These are phyloP conservation scores for Candida pini DNA, from an alignment of 805 yeast species.

Conservation along the genomic window DNA sequence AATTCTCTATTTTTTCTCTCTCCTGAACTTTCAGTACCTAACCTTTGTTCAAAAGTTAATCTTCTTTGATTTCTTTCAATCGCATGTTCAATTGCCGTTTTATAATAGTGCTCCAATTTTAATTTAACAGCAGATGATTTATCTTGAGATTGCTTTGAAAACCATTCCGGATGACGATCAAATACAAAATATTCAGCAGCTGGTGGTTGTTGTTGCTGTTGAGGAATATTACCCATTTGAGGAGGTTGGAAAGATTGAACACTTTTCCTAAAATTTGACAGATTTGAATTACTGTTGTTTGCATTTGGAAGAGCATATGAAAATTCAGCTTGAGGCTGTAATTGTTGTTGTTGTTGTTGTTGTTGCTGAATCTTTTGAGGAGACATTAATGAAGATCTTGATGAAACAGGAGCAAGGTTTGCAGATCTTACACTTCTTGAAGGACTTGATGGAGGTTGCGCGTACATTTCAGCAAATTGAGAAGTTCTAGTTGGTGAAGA, in stretches of 20 bases:
- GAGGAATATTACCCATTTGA: constrained; percentile 1
- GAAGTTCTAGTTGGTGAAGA: constrained; percentile 23
- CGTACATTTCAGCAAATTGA: constrained; percentile 14
- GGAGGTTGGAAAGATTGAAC: constrained; percentile 8
- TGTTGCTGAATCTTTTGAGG: constrained; percentile 18
- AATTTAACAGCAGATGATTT: constrained; percentile 79
- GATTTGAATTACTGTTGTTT: constrained; percentile 27
- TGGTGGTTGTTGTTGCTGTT: constrained; percentile 5
- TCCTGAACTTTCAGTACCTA: constrained; percentile 68
- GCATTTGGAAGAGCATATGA: constrained; percentile 18
- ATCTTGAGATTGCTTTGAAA: constrained; percentile 73
- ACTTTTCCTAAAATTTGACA: constrained; percentile 11
- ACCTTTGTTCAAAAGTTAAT: constrained; percentile 70
- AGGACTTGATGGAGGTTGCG: constrained; percentile 31
- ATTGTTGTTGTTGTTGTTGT: too few relatives aligned
- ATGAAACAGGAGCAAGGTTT: constrained; percentile 26
- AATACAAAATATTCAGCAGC: constrained; percentile 55
- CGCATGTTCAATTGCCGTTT: constrained; percentile 82
- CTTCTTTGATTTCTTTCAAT: constrained; percentile 94
- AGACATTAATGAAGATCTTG: constrained; percentile 24
- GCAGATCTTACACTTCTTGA: constrained; percentile 28
- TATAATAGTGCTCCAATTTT: constrained; percentile 78
- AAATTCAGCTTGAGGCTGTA: constrained; percentile 15
- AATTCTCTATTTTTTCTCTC: constrained; percentile 82
- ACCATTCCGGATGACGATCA: constrained; percentile 75